Evolutionary conservation across 371 early-diverging fungal species (phyloP).

Genomic region (Amoeboradix gromovi): DNA sequence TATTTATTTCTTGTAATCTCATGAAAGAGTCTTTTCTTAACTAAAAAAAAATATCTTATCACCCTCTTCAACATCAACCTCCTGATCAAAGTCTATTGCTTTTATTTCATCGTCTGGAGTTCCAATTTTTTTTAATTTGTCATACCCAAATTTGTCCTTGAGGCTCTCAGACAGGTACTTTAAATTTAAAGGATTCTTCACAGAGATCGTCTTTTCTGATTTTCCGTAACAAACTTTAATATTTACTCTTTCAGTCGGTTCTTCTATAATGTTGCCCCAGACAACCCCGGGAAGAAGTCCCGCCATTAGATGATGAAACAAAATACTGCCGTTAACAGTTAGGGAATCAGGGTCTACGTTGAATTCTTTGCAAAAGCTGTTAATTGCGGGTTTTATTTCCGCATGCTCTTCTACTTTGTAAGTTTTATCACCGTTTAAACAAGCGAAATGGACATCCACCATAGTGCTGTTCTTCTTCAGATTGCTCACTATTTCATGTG

Average conservation of each 20-base stretch:
- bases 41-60: not conserved
- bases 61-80: not conserved
- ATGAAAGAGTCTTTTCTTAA: too few relatives aligned
- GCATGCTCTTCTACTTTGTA: not conserved
- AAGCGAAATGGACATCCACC: too few relatives aligned
- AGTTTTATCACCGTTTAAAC: not conserved
- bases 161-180: not conserved
- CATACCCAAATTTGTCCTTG: not conserved
- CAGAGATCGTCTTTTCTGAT: not conserved
- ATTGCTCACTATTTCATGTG: too few relatives aligned
- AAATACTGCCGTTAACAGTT: not conserved
- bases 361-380: not conserved
- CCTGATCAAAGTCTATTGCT: not conserved
- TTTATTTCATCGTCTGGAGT: not conserved
- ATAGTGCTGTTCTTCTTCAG: too few relatives aligned
- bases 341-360: not conserved
- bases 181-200: not conserved
- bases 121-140: not conserved
- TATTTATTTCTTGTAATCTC: too few relatives aligned
- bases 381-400: not conserved
- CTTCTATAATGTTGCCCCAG: not conserved
- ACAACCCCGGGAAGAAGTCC: not conserved
- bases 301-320: not conserved
- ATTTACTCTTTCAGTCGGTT: not conserved
- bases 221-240: not conserved